phyloP scores from a whole-genome alignment of 2,329 filamentous ascomycete genomes.

The Drechmeria coniospora region DNA sequence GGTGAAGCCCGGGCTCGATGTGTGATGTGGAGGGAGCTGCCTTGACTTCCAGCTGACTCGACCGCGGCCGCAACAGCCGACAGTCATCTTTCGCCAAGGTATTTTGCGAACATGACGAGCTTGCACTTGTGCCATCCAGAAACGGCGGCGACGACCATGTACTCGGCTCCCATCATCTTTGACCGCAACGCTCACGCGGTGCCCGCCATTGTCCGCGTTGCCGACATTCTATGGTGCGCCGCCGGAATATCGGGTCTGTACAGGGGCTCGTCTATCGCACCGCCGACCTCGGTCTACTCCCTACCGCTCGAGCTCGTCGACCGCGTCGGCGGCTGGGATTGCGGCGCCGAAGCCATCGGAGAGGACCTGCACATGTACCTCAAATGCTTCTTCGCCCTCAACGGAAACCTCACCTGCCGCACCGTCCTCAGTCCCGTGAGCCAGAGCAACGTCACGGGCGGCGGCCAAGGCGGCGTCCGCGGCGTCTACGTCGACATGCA shows the following conservation, averaged over 20 bases:
- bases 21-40: too few relatives aligned
- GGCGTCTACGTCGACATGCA: conserved; percentile 42
- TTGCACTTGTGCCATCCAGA: conserved; percentile 47
- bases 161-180: conserved; percentile 57
- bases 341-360: conserved; percentile 54
- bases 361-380: conserved; percentile 68
- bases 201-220: conserved; percentile 52
- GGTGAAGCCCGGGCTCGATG: too few relatives aligned
- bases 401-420: conserved; percentile 49
- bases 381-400: conserved; percentile 62
- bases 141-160: conserved; percentile 46
- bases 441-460: conserved; percentile 55
- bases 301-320: conserved; percentile 51
- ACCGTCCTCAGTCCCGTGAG: conserved; percentile 55
- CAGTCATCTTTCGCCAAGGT: conserved; percentile 53
- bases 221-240: conserved; percentile 57
- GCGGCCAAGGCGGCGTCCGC: conserved; percentile 33
- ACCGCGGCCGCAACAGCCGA: conserved; percentile 42
- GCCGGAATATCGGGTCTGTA: conserved; percentile 57
- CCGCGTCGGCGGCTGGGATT: conserved; percentile 57
- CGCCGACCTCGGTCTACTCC: conserved; percentile 61
- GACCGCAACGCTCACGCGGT: conserved; percentile 58
- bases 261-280: conserved; percentile 45
- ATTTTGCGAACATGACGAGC: conserved; percentile 48
- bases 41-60: background rate